Base-by-base conservation (phyloP, 176 grass and related monocot species). In the Alopecurus myosuroides region DNA sequence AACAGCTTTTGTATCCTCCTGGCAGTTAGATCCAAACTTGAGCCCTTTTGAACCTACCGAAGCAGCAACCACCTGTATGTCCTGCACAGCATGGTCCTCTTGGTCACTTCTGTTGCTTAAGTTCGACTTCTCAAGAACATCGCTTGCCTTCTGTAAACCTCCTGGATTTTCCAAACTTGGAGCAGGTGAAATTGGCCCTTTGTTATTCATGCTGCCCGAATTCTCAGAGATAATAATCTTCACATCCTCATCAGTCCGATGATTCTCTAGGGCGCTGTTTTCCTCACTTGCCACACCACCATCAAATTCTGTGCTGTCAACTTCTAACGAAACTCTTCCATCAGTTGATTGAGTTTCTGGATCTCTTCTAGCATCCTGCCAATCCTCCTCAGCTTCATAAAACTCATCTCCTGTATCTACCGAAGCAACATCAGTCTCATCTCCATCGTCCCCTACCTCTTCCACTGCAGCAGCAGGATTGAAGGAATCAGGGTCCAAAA, bases 381-480 rank as follows among this genome's bases (percentile, higher is more conserved):
- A 98, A 85, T 94, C 92, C 86, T 99, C 97, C 89, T 96, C 97
- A 66, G 97, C 97, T 87, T 99, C 97, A 85, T 92, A 98, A 20
- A 98, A 98, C 70, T 96, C 97, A 11, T 96, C 97, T 37, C 90
- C 88, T 15, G 77, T 90, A 45, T 97, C 95, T 74, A 89, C 88
- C 0, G 92, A 97, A 77, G 93, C 87, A 86, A 87, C 92, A 70
- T 95, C 97, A 44, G 91, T 95, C 58, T 98, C 97, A 85, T 98
- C 84, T 29, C 84, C 89, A 79, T 98, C 93, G 77, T 95, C 90
- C 63, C 22, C 88, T 64, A 91, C 57, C 39, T 90, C 89, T 88
- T 96, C 93, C 8, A 78, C 77, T 40, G 79, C 46, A 39, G 83
- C 70, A 80, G 77, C 72, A 81, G 85, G 90, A 41, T 96, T 91